Conservation (phyloP, 208 protist species). For the Phytomonas sp. region DNA sequence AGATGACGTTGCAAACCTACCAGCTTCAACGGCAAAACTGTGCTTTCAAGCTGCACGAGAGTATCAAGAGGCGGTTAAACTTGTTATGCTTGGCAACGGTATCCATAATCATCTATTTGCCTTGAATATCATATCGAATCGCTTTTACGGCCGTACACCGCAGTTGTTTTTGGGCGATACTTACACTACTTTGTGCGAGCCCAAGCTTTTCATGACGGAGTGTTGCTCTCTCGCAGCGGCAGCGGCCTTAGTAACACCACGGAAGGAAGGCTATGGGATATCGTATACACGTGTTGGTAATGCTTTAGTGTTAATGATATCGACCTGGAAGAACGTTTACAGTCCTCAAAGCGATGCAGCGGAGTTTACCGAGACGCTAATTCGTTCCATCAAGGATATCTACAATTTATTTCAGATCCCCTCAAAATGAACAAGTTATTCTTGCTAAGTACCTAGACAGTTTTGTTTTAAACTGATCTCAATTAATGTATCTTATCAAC, state of each 20-base stretch:
- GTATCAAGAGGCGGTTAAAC: slow-evolving; percentile 20
- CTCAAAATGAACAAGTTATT: neutral
- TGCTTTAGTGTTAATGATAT: slow-evolving; percentile 1
- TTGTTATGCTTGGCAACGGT: slow-evolving; percentile 32
- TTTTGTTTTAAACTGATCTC: slow-evolving; percentile 1
- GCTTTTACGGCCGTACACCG: slow-evolving; percentile 25
- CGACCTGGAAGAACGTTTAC: neutral
- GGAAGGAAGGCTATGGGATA: neutral
- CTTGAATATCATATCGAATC: slow-evolving; percentile 29
- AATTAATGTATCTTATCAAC: slow-evolving; percentile 7
- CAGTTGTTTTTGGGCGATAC: slow-evolving; percentile 22
- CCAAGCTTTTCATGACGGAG: neutral
- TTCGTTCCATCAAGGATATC: neutral
- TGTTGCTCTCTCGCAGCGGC: neutral
- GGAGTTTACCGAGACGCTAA: neutral
- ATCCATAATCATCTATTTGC: slow-evolving; percentile 59
- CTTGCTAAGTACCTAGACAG: neutral
- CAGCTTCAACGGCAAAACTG: slow-evolving; percentile 9
- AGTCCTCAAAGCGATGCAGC: neutral
- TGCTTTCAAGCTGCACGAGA: slow-evolving; percentile 24
- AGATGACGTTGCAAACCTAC: neutral
- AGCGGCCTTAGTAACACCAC: neutral
- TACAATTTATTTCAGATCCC: neutral
- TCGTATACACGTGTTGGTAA: neutral
- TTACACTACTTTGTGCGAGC: neutral